Percentiles rank a stretch among this genome's conserved stretches.
Conservation (phyloP, 2,329 filamentous ascomycete genomes). For the Penicillium glabrum region DNA sequence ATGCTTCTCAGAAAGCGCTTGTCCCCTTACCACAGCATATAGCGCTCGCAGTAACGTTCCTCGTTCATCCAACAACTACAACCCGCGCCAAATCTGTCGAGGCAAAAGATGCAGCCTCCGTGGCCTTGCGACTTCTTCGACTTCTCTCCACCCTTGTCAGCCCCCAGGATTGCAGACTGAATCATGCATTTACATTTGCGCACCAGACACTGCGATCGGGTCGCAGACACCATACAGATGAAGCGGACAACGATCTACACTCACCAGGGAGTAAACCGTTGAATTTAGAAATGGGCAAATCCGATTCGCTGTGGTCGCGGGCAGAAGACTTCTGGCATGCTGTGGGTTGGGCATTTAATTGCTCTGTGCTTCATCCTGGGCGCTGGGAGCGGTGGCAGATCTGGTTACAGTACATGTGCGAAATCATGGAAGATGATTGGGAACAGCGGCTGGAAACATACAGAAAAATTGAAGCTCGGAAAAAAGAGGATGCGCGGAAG, state of each 20-base stretch:
- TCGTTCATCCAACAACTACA: conserved; percentile 78
- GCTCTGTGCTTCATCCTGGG: conserved; percentile 68
- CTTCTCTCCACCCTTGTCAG: conserved; percentile 66
- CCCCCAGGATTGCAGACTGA: conserved; percentile 67
- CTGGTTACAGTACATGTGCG: conserved; percentile 73
- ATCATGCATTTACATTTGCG: conserved; percentile 70
- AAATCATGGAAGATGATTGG: conserved; percentile 48
- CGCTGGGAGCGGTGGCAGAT: conserved; percentile 80
- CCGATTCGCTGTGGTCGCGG: conserved; percentile 69
- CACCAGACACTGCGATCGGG: conserved; percentile 33
- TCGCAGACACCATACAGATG: conserved; percentile 21
- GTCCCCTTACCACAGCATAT: conserved; percentile 72
- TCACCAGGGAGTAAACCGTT: conserved; percentile 55
- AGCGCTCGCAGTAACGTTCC: conserved; percentile 74
- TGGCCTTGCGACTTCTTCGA: conserved; percentile 69
- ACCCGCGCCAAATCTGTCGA: conserved; percentile 66
- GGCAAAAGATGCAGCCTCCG: conserved; percentile 62
- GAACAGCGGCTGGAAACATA: conserved; percentile 26
- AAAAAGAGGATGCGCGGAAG: conserved; percentile 20
- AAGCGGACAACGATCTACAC: conserved; percentile 17
- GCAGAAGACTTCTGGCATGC: conserved; percentile 87
- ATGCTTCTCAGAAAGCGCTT: conserved; percentile 51
- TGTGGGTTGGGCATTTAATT: conserved; percentile 91
- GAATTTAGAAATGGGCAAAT: conserved; percentile 60
- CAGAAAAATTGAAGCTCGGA: conserved; percentile 28